Conservation (phyloP, 768 basidiomycete genomes). For the Leucosporidium creatinivorum region DNA sequence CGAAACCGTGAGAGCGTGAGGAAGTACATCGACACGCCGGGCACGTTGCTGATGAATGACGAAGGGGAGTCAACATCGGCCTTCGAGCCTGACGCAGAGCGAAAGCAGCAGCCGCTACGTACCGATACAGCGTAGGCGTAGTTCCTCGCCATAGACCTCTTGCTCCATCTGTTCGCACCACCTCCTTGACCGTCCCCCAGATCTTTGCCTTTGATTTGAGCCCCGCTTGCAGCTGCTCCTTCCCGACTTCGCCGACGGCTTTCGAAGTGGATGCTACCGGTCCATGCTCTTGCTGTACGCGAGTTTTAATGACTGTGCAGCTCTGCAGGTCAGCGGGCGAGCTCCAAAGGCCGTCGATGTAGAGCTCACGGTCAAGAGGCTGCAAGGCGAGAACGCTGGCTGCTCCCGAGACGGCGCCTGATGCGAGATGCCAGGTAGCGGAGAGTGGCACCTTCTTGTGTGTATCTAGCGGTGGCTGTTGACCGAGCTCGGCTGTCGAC, state of each 20-base stretch:
- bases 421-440: slow-evolving; percentile 24
- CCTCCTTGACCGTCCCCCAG: slow-evolving; percentile 10
- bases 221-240: not conserved
- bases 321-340: not conserved
- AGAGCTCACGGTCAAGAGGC: slow-evolving; percentile 28
- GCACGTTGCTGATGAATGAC: slow-evolving; percentile 42
- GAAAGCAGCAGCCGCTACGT: not conserved
- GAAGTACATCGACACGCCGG: slow-evolving; percentile 46
- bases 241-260: not conserved
- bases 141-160: slow-evolving; percentile 29
- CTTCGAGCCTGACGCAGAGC: not conserved
- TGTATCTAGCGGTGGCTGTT: too few species aligned
- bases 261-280: not conserved
- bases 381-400: slow-evolving; percentile 25
- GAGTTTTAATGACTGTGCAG: slow-evolving; percentile 29
- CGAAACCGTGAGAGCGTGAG: slow-evolving; percentile 44
- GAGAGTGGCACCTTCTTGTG: slow-evolving; percentile 2
- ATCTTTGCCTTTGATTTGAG: slow-evolving; percentile 5
- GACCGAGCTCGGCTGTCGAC: too few species aligned
- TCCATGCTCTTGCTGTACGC: slow-evolving; percentile 25
- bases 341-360: not conserved
- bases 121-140: slow-evolving; percentile 32
- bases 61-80: not conserved
- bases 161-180: slow-evolving; percentile 19
- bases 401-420: slow-evolving; percentile 23